Base-by-base conservation (phyloP, 371 early-diverging fungal species). In the Nosema muscidifuracis region DNA sequence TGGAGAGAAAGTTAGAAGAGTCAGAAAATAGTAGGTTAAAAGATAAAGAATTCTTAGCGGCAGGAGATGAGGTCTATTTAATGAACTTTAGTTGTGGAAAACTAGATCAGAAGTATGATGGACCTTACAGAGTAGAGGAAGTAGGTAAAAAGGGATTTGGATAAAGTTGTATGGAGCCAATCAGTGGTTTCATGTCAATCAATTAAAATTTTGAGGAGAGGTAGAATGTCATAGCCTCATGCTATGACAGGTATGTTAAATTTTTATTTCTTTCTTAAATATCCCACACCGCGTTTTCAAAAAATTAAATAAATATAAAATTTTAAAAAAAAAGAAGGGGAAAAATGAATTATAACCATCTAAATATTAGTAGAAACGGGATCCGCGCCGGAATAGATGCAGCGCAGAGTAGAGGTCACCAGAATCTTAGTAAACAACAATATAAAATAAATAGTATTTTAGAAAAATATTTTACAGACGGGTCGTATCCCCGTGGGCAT, bases 201-300 rank as follows among this genome's bases (percentile, higher is more conserved):
- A 60, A 28, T 13, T 56, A 10, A 60, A 60, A 31, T 34, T 60
- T 10, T 31, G 4, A 36, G 33, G 31, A 31, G 31, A 34, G 22
- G 36, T 31, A 60, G 60, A 36, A 36, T 60, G 60, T 60, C 30
- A 31, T 60, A 40, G n/a, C 22, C 36, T 56, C 9, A 40, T 47
- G 16, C 36, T 36, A 36, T 36, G 36, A 36, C 36, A 36, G 36
- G 36, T n/a, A n/a, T n/a, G n/a, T n/a, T n/a, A n/a, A n/a, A n/a
- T n/a, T n/a, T n/a, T n/a, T n/a, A n/a, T n/a, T n/a, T n/a, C n/a
- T n/a, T n/a, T 47, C 18, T 18, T 7, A 47, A 47, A 18, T 12
- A 6, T 18, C 50, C 15, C 3, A 2, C 3, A 47, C 50, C 50
- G 3, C 16, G 16, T 12, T 12, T 12, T 12, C 15, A 4, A 12